phyloP scores from a whole-genome alignment of 2,329 filamentous ascomycete species.

The Apiospora malaysiana region DNA sequence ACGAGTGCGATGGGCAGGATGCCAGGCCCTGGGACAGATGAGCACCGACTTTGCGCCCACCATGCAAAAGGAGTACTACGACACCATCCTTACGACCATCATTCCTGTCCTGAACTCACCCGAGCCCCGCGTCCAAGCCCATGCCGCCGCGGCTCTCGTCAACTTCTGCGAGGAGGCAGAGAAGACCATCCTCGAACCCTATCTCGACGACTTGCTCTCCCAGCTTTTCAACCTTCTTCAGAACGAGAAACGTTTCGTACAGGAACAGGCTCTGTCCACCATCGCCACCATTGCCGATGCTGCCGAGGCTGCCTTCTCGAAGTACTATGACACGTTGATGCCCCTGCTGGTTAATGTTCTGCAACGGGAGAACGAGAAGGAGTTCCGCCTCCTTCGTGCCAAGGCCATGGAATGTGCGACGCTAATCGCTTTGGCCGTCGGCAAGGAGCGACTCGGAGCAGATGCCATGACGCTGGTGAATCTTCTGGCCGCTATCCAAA shows the following conservation, averaged over 20 bases:
- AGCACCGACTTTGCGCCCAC: conserved; percentile 98
- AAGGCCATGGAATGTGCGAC: conserved; percentile 99
- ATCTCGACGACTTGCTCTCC: conserved; percentile 84
- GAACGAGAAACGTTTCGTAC: conserved; percentile 93
- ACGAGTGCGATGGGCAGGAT: conserved; percentile 94
- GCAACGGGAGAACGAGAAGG: conserved; percentile 88
- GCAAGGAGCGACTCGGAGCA: conserved; percentile 86
- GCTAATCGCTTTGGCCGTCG: conserved; percentile 91
- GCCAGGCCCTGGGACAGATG: conserved; percentile 99
- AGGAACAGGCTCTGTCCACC: conserved; percentile 96
- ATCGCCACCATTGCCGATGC: conserved; percentile 99
- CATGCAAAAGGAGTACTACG: conserved; percentile 96
- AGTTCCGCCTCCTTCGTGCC: conserved; percentile 86
- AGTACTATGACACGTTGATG: conserved; percentile 97
- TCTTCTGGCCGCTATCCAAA: conserved; percentile 85
- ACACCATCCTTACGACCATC: conserved; percentile 84
- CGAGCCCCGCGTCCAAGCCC: conserved; percentile 93
- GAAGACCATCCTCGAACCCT: conserved; percentile 88
- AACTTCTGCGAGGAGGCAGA: conserved; percentile 99
- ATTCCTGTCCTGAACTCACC: conserved; percentile 90
- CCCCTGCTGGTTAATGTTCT: conserved; percentile 90
- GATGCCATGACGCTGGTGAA: conserved; percentile 90
- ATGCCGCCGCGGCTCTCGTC: conserved; percentile 95
- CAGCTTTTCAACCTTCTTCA: conserved; percentile 87
- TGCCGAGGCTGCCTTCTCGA: conserved; percentile 90